phyloP scores from a whole-genome alignment of 108 stramenopile genomes.

The Aurantiochytrium sp. region DNA sequence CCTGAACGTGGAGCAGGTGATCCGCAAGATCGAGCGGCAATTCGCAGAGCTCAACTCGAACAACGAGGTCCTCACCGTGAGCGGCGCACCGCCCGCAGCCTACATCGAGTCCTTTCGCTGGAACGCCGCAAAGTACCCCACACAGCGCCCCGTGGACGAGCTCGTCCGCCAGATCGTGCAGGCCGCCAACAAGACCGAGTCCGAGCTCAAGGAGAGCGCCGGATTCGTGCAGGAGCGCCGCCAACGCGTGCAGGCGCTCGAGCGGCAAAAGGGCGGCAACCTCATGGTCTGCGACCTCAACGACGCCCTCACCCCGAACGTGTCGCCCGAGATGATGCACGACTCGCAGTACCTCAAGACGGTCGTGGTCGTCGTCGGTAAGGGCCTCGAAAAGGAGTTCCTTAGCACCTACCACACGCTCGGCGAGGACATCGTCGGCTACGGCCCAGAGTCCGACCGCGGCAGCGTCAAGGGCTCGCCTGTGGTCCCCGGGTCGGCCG shows the following conservation, averaged over 20 bases:
- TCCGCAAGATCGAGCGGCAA: conserved; percentile 78
- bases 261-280: conserved; percentile 69
- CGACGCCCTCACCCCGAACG: conserved; percentile 67
- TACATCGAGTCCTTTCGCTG: conserved; percentile 85
- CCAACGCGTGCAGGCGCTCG: conserved; percentile 50
- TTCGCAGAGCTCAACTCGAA: conserved; percentile 60
- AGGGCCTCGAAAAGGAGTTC: conserved; percentile 58
- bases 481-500: conserved; percentile 74
- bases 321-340: conserved; percentile 56
- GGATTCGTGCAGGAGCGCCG: conserved; percentile 69
- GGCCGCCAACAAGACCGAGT: conserved; percentile 72
- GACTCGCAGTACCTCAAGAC: conserved; percentile 83
- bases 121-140: conserved; percentile 86
- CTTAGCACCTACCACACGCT: conserved; percentile 54
- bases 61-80: conserved; percentile 64
- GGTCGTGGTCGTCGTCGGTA: conserved; percentile 71
- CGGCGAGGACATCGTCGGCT: conserved; percentile 69
- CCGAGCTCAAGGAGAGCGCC: conserved; percentile 75
- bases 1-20: conserved; percentile 65
- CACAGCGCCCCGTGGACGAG: conserved; percentile 73
- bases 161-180: conserved; percentile 66
- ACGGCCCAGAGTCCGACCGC: conserved; percentile 65
- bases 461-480: conserved; percentile 76
- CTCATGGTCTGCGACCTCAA: conserved; percentile 70
- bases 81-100: conserved; percentile 64